Base-by-base conservation (phyloP, 768 basidiomycete species). In the Lentinus brumalis region DNA sequence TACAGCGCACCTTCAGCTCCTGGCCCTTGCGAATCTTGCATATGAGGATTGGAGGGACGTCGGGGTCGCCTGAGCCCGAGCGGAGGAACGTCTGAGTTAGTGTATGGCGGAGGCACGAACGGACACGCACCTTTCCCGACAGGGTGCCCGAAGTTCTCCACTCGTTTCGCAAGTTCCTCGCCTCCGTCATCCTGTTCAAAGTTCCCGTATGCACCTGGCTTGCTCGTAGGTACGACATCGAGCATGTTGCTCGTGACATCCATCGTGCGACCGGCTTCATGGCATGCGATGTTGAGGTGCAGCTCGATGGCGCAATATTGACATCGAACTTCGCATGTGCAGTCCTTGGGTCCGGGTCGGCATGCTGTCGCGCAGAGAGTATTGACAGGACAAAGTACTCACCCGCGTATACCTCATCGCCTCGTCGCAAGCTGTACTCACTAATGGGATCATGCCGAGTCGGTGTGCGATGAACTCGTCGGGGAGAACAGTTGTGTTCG, bases 391-490 rank as follows among this genome's bases (percentile, higher is more conserved):
- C 52, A 51, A 54, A 18, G 10, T 40, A 77, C 84, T 56, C 66
- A 88, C 91, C 71, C 89, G 80, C 53, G 86, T 88, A 67, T 89
- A 89, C 62, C 88, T 82, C 73, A 98, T 91, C 21, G 86, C 92
- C 69, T 94, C 92, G 62, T 94, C 92, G 66, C 94, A 96, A 65
- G 91, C 92, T 41, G 86, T 79, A 74, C 93, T 96, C 53, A 89
- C 80, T 26, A 99, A 79, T 8, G 97, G 97, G 31, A 99, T 82
- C 86, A 97, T 90, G 26, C 97, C 97, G 32, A 99, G 80, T 53
- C 97, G 86, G 74, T 99, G 97, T 0, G 95, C 93, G 62, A 99
- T 90, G 77, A 95, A 97, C 77, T 99, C 97, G 75, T 99, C 97
- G 2, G 96, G 93, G 21, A 99, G 77, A 4, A 97, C 96, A 2